Evolutionary conservation across 2,329 filamentous ascomycete genomes (phyloP).

Genomic region (Ophiostoma himal-ulmi): DNA sequence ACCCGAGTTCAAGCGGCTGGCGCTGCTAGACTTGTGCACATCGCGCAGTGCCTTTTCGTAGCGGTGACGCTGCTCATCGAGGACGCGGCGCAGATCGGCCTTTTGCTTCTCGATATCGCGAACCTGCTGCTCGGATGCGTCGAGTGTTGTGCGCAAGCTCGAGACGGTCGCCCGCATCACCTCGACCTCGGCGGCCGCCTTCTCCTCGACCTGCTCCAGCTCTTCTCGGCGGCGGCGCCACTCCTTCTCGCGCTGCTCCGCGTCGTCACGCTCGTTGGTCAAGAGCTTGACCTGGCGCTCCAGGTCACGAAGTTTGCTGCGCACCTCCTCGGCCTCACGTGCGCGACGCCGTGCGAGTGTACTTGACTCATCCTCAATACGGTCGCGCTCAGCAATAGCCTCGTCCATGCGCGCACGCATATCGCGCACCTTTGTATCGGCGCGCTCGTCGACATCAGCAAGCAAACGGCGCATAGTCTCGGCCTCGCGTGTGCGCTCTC

Average conservation of each 20-base stretch:
- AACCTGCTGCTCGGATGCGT: slow-evolving; percentile 80
- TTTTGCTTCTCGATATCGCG: slow-evolving; percentile 77
- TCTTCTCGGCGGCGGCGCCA: slow-evolving; percentile 69
- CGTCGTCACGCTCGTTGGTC: slow-evolving; percentile 68
- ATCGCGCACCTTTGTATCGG: slow-evolving; percentile 76
- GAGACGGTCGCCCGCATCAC: slow-evolving; percentile 65
- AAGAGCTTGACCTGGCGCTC: slow-evolving; percentile 70
- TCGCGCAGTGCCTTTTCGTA: slow-evolving; percentile 76
- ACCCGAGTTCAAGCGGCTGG: slow-evolving; percentile 29
- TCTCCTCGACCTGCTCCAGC: slow-evolving; percentile 63
- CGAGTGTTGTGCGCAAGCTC: slow-evolving; percentile 71
- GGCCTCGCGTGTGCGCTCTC: slow-evolving; percentile 81
- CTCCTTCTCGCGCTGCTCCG: slow-evolving; percentile 67
- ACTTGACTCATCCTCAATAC: slow-evolving; percentile 83
- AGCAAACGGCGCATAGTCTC: slow-evolving; percentile 91
- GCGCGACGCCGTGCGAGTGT: slow-evolving; percentile 68
- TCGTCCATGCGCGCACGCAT: slow-evolving; percentile 85
- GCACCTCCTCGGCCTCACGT: slow-evolving; percentile 82
- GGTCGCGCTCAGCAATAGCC: slow-evolving; percentile 88
- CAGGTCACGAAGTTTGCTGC: slow-evolving; percentile 69
- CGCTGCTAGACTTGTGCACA: slow-evolving; percentile 42
- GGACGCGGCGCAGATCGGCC: slow-evolving; percentile 63
- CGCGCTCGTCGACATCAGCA: slow-evolving; percentile 75
- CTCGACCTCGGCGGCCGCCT: slow-evolving; percentile 63
- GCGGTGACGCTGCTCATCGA: slow-evolving; percentile 71